Conservation (phyloP, 805 yeast genomes). For the Isabelozyma pseudorhagii region DNA sequence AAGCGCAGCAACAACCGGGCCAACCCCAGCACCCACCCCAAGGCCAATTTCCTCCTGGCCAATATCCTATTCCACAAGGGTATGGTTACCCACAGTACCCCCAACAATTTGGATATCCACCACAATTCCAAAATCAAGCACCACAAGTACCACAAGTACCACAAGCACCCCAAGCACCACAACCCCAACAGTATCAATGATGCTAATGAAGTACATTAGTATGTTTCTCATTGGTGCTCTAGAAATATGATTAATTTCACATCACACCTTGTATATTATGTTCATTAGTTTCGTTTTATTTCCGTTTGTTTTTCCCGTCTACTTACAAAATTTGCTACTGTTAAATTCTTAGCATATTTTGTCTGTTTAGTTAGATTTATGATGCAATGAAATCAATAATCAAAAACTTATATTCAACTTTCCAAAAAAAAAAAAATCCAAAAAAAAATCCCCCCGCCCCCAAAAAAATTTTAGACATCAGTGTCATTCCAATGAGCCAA, state of each 20-base stretch:
- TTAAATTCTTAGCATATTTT: neutral
- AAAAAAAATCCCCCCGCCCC: too few species aligned
- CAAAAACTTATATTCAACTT: neutral
- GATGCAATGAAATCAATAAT: neutral
- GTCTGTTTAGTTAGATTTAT: neutral
- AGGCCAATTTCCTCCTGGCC: conserved; percentile 13
- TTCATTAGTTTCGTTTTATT: neutral
- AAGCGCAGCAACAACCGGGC: neutral
- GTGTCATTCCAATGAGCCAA: neutral
- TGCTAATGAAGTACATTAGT: neutral
- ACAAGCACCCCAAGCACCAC: neutral
- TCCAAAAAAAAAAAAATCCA: neutral
- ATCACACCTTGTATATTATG: neutral
- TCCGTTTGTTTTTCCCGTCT: neutral
- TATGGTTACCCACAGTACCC: conserved; percentile 14
- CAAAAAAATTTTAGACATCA: neutral
- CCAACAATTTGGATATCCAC: conserved; percentile 12
- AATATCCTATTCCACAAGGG: conserved; percentile 15
- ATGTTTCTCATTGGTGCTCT: too few species aligned
- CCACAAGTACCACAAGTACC: conserved; percentile 8
- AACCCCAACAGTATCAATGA: conserved; percentile 6
- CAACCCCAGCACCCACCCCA: conserved; percentile 13
- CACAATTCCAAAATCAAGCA: conserved; percentile 12
- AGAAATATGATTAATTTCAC: neutral
- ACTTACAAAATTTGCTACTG: neutral